These are phyloP conservation scores for Physcomitrellopsis africana DNA, from an alignment of 225 moss, liverwort and hornwort species.

Conservation along the genomic window DNA sequence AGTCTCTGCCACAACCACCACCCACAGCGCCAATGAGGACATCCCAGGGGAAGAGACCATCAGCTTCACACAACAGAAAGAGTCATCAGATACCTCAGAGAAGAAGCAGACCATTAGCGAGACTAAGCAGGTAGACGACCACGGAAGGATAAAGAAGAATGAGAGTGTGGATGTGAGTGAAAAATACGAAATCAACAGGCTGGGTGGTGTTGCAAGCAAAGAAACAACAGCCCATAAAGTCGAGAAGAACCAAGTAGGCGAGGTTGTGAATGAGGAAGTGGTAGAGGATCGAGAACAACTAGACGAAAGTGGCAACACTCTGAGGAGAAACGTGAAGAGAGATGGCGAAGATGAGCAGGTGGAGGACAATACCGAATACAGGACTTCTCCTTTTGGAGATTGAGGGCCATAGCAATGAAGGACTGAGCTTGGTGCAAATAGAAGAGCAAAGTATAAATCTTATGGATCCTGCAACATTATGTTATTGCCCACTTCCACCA, in stretches of 20 bases:
- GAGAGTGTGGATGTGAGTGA: slow-evolving; percentile 42
- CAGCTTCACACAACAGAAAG: slow-evolving; percentile 46
- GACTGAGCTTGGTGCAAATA: slow-evolving; percentile 5
- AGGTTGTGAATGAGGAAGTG: slow-evolving; percentile 36
- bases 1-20: slow-evolving; percentile 41
- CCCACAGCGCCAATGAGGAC: slow-evolving; percentile 32
- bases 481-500: too few species aligned
- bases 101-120: slow-evolving; percentile 32
- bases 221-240: slow-evolving; percentile 34
- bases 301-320: slow-evolving; percentile 36
- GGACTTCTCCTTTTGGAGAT: too few species aligned
- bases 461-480: too few species aligned
- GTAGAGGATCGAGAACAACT: slow-evolving; percentile 40
- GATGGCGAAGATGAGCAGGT: slow-evolving; percentile 16
- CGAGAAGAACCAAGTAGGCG: slow-evolving; percentile 30
- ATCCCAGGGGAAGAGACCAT: slow-evolving; percentile 35
- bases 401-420: slow-evolving; percentile 14
- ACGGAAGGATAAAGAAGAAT: slow-evolving; percentile 36
- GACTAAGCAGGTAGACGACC: slow-evolving; percentile 27
- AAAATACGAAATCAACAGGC: slow-evolving; percentile 25
- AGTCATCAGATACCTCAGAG: slow-evolving; percentile 24
- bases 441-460: neutral
- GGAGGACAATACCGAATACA: neutral
- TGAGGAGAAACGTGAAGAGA: slow-evolving; percentile 36
- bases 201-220: slow-evolving; percentile 40